Conservation (phyloP, 2,329 filamentous ascomycete species). For the Ophiostoma triangulosporum region DNA sequence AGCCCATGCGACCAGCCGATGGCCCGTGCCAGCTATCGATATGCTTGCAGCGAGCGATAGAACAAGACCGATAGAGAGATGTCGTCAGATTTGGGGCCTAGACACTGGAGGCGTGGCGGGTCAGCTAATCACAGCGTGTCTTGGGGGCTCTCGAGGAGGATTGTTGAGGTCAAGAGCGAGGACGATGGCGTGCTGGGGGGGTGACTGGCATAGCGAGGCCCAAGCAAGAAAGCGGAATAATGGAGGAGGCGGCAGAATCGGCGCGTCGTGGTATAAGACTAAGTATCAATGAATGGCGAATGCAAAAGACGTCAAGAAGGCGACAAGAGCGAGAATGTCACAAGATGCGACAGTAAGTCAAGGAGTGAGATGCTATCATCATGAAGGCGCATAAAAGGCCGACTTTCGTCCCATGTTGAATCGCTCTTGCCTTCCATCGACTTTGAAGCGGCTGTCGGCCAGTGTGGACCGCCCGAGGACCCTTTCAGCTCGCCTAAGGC, state of each 20-base stretch:
- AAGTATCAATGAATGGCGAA: neutral
- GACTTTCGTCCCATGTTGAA: neutral
- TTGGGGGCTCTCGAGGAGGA: neutral
- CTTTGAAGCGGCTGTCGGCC: neutral
- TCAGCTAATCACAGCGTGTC: neutral
- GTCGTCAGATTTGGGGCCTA: constrained; percentile 10
- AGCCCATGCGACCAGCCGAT: neutral
- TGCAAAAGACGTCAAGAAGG: neutral
- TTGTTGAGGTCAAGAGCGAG: constrained; percentile 9
- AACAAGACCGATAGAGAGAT: neutral
- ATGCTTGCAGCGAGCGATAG: neutral
- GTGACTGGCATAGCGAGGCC: neutral
- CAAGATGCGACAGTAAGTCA: too few relatives aligned
- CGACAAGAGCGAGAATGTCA: neutral
- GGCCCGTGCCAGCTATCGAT: neutral
- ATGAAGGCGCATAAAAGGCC: neutral
- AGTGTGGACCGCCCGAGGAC: neutral
- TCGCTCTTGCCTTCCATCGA: neutral
- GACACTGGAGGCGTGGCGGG: neutral
- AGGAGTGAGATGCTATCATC: neutral
- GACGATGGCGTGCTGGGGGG: constrained; percentile 14
- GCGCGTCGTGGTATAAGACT: neutral
- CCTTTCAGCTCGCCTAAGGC: neutral
- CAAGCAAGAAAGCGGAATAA: neutral
- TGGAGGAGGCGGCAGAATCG: constrained; percentile 4